phyloP scores from a whole-genome alignment of 1,284 basidiomycete species.

The Cutaneotrichosporon curvatum region DNA sequence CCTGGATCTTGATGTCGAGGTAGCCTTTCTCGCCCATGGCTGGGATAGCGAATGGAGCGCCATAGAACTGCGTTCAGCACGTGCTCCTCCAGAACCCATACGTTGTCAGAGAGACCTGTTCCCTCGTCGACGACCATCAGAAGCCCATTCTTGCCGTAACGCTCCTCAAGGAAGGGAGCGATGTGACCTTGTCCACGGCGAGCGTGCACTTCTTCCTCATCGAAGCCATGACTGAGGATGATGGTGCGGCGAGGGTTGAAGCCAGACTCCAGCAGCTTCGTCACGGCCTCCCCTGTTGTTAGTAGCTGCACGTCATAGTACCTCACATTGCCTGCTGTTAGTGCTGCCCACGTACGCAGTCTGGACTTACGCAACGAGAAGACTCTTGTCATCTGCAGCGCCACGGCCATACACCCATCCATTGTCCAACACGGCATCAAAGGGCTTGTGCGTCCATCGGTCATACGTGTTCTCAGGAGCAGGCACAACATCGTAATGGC shows the following conservation, averaged over 20 bases:
- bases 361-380: conserved; percentile 24
- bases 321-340: no score
- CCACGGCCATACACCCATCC: conserved; percentile 44
- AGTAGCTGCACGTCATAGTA: conserved; percentile 13
- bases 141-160: conserved; percentile 42
- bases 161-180: conserved; percentile 39
- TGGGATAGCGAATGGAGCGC: conserved; percentile 36
- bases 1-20: conserved; percentile 38
- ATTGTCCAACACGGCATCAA: conserved; percentile 36
- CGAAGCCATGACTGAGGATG: conserved; percentile 42
- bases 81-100: no score
- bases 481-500: conserved; percentile 47
- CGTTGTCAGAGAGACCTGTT: conserved; percentile 28
- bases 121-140: conserved; percentile 47
- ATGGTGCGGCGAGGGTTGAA: conserved; percentile 41
- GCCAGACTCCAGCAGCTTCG: conserved; percentile 33
- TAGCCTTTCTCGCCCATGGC: conserved; percentile 44
- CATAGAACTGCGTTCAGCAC: conserved; percentile 26
- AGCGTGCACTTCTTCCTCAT: conserved; percentile 44
- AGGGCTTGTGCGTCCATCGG: conserved; percentile 44
- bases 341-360: no score
- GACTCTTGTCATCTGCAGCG: conserved; percentile 41
- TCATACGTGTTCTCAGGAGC: conserved; percentile 37
- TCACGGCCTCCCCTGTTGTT: conserved; percentile 40
- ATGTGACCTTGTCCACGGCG: conserved; percentile 43